Percentiles rank a stretch among this genome's conserved stretches.
Conservation (phyloP, 2,329 filamentous ascomycete genomes). For the Epichloe aotearoae region DNA sequence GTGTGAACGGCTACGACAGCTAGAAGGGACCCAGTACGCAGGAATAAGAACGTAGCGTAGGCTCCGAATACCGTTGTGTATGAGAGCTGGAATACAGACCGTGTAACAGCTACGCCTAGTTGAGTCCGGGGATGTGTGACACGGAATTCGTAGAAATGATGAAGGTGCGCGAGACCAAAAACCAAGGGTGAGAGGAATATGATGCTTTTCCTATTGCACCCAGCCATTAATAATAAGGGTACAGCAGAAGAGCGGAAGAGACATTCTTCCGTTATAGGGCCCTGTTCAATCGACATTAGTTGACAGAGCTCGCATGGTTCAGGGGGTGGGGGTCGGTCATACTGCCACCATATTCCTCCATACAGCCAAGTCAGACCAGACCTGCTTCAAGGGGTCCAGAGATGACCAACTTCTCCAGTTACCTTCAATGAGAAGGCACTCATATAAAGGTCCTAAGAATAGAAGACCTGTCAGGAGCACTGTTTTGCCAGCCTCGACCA, state of each 20-base stretch:
- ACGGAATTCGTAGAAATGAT: slow-evolving; percentile 92
- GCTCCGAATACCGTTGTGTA: slow-evolving; percentile 92
- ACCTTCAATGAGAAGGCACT: slow-evolving; percentile 60
- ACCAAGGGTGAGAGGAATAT: slow-evolving; percentile 76
- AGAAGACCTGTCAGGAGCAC: slow-evolving; percentile 64
- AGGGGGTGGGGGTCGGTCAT: slow-evolving; percentile 18
- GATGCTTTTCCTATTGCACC: slow-evolving; percentile 41
- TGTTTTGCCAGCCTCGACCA: slow-evolving; percentile 48
- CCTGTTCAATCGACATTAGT: slow-evolving; percentile 32
- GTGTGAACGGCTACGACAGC: slow-evolving; percentile 65
- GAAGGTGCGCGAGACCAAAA: slow-evolving; percentile 85
- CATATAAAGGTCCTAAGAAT: slow-evolving; percentile 76
- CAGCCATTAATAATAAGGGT: slow-evolving; percentile 65
- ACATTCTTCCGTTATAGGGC: slow-evolving; percentile 82
- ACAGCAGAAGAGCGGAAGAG: slow-evolving; percentile 84
- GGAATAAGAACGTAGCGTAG: slow-evolving; percentile 78
- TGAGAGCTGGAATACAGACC: slow-evolving; percentile 69
- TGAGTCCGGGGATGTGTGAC: slow-evolving; percentile 64
- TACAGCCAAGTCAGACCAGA: slow-evolving; percentile 60
- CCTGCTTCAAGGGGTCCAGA: slow-evolving; percentile 40
- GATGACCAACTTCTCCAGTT: slow-evolving; percentile 52
- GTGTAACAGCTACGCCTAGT: slow-evolving; percentile 46
- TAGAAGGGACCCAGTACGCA: slow-evolving; percentile 71
- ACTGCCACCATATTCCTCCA: slow-evolving; percentile 84
- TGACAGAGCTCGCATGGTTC: neutral